Conservation (phyloP, 108 stramenopile genomes). For the Schizochytrium sp. region DNA sequence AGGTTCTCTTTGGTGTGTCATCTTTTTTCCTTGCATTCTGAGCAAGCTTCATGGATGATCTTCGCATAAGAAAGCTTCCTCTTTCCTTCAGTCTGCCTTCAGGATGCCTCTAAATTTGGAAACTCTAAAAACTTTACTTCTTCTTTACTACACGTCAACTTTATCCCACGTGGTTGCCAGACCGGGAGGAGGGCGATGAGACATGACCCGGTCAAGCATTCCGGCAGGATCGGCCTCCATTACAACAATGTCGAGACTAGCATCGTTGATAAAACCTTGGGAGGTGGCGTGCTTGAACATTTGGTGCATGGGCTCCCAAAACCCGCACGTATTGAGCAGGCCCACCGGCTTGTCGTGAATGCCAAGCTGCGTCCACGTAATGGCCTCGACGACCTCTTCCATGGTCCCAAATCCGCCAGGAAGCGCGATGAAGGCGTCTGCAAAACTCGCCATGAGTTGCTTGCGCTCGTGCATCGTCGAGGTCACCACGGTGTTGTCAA, state of each 20-base stretch:
- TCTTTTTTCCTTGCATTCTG: too few relatives aligned
- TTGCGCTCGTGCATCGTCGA: slow-evolving; percentile 28
- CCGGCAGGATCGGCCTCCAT: neutral
- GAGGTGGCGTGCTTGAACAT: neutral
- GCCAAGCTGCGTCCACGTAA: slow-evolving; percentile 21
- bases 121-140: too few relatives aligned
- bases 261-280: neutral
- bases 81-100: too few relatives aligned
- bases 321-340: slow-evolving; percentile 19
- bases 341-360: slow-evolving; percentile 22
- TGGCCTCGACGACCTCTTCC: slow-evolving; percentile 19
- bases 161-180: neutral
- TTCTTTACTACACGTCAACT: too few relatives aligned
- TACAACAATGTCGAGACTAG: neutral
- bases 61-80: too few relatives aligned
- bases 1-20: too few relatives aligned
- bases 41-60: too few relatives aligned
- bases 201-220: neutral
- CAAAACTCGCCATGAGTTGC: slow-evolving; percentile 7
- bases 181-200: neutral
- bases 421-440: slow-evolving; percentile 18
- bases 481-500: neutral
- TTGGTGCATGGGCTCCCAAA: slow-evolving; percentile 5
- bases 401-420: slow-evolving; percentile 26
- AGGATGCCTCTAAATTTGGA: too few relatives aligned